A percentile compares a stretch with the other conserved stretches of the same genome.
Conservation (phyloP, 257 asterid species). For the Jasminum sambac region DNA sequence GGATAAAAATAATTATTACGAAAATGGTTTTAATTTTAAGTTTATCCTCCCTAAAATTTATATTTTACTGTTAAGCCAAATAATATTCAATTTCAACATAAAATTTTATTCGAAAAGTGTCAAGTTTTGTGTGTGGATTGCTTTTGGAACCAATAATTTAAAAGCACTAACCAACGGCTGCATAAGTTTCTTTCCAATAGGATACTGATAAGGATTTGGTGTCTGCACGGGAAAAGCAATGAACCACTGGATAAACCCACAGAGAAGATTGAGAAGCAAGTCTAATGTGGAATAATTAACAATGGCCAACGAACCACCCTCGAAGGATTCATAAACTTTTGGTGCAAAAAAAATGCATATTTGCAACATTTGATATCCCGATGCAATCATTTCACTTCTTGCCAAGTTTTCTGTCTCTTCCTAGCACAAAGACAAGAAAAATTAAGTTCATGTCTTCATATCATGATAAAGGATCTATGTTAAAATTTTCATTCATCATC, state of each 20-base stretch:
- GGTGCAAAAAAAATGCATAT: slow-evolving; percentile 55
- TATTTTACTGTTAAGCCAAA: too few relatives aligned
- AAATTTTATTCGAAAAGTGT: too few relatives aligned
- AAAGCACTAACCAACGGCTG: slow-evolving; percentile 55
- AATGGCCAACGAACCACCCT: slow-evolving; percentile 55
- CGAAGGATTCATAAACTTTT: slow-evolving; percentile 50
- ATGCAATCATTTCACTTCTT: slow-evolving; percentile 52
- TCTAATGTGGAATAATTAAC: slow-evolving; percentile 56
- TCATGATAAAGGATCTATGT: not conserved
- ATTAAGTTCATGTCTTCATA: not conserved
- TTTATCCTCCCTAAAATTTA: too few relatives aligned
- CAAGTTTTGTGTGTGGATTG: not conserved
- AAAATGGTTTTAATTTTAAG: too few relatives aligned
- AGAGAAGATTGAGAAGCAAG: slow-evolving; percentile 51
- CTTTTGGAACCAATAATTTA: not conserved
- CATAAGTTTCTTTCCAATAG: slow-evolving; percentile 61
- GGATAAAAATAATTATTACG: not conserved
- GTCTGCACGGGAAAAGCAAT: slow-evolving; percentile 57
- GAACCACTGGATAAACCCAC: slow-evolving; percentile 57
- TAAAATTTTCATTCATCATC: too few relatives aligned
- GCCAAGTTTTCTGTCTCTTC: slow-evolving; percentile 52
- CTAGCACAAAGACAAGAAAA: slow-evolving; percentile 27
- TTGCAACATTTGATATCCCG: slow-evolving; percentile 51
- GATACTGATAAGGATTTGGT: slow-evolving; percentile 51
- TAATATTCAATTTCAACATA: too few relatives aligned